phyloP scores from a whole-genome alignment of 139 green algal genomes.

The Desmodesmus armatus region DNA sequence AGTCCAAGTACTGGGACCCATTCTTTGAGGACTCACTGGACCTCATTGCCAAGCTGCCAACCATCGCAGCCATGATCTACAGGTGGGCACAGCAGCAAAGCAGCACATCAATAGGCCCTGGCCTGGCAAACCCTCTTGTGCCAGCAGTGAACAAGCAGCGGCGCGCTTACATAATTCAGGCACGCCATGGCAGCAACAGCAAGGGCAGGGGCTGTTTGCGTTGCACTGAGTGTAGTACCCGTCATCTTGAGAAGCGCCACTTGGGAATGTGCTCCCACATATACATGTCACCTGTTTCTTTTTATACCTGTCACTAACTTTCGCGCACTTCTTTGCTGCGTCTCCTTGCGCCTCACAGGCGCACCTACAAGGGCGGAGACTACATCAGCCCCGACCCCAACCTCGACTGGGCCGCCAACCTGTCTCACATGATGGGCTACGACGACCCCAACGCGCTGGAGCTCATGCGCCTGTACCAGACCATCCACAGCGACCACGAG shows the following conservation, averaged over 20 bases:
- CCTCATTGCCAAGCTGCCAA: conserved; percentile 95
- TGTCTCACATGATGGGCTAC: conserved; percentile 96
- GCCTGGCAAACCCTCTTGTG: too few species aligned
- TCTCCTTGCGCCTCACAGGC: too few species aligned
- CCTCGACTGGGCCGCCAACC: conserved; percentile 96
- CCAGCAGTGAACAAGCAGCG: too few species aligned
- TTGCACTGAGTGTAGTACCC: too few species aligned
- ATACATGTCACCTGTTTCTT: too few species aligned
- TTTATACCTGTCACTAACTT: neutral
- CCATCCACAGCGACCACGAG: conserved; percentile 94
- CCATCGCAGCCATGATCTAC: conserved; percentile 93
- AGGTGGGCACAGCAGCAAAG: conserved; percentile 53
- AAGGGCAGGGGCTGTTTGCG: neutral
- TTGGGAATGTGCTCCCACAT: too few species aligned
- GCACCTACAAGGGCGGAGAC: conserved; percentile 19
- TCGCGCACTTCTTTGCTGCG: too few species aligned
- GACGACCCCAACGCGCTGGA: conserved; percentile 79
- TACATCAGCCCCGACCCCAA: conserved; percentile 59
- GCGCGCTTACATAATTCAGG: too few species aligned
- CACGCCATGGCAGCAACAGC: neutral
- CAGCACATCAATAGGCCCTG: too few species aligned
- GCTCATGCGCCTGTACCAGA: conserved; percentile 98
- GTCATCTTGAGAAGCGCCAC: too few species aligned
- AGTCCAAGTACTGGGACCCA: conserved; percentile 93
- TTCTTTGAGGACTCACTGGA: conserved; percentile 94